A percentile compares a stretch with the other conserved stretches of the same genome.
Conservation (phyloP, 148 eudicot species). For the Fagopyrum homotropicum region DNA sequence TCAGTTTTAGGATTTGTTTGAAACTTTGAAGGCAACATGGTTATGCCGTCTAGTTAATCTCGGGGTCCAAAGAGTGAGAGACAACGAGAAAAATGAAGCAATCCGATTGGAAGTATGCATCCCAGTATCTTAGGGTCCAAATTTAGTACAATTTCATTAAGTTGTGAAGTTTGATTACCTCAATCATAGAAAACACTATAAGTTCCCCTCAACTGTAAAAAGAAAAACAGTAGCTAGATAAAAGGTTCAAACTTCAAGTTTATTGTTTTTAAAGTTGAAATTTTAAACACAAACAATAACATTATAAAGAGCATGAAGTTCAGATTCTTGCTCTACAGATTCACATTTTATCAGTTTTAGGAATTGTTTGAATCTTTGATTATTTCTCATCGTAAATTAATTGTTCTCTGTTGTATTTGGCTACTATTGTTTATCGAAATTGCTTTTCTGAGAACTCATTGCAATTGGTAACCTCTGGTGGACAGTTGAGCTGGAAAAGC, state of each 20-base stretch:
- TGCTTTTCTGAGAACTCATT: not conserved
- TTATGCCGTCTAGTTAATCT: not conserved
- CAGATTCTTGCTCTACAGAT: not conserved
- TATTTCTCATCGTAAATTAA: not conserved
- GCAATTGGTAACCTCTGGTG: not conserved
- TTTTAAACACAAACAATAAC: not conserved
- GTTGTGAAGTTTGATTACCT: not conserved
- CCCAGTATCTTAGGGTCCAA: not conserved
- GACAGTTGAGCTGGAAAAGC: slow-evolving; percentile 87
- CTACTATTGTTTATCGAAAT: not conserved
- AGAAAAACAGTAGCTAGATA: not conserved
- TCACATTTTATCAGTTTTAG: not conserved
- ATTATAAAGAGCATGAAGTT: not conserved
- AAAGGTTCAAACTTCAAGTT: not conserved
- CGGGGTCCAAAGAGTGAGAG: not conserved
- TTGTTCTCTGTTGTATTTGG: not conserved
- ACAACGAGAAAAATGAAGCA: not conserved
- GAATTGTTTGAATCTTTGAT: no score
- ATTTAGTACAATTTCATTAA: not conserved
- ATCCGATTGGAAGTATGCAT: not conserved
- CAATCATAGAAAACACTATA: no score
- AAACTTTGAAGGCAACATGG: no score
- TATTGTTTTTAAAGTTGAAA: not conserved
- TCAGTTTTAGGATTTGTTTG: no score
- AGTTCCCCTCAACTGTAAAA: not conserved